Conservation (phyloP, 495 filamentous ascomycete genomes). For the Barbatosphaeria neglecta region DNA sequence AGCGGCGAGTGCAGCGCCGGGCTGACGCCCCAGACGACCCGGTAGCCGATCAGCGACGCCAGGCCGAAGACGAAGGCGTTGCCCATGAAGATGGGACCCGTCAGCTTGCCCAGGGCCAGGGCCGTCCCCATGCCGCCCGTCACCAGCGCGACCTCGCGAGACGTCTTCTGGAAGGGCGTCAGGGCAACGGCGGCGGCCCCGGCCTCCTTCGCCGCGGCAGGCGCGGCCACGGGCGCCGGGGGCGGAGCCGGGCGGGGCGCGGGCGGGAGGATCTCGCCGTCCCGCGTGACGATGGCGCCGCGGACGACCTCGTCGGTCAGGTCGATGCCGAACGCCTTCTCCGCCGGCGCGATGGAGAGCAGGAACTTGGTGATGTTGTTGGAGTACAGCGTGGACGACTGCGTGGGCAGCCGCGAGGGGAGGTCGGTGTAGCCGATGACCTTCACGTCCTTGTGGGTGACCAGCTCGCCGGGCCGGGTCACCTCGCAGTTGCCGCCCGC, state of each 20-base stretch:
- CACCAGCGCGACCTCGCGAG: constrained; percentile 55
- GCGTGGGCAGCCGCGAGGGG: constrained; percentile 66
- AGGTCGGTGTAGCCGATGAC: constrained; percentile 78
- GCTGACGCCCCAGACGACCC: constrained; percentile 67
- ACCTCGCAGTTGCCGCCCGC: constrained; percentile 71
- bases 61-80: constrained; percentile 72
- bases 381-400: constrained; percentile 71
- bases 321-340: constrained; percentile 63
- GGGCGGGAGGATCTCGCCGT: constrained; percentile 60
- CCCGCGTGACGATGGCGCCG: constrained; percentile 62
- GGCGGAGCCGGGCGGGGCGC: constrained; percentile 62
- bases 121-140: constrained; percentile 63
- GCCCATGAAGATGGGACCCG: constrained; percentile 67
- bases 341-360: constrained; percentile 61
- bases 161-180: constrained; percentile 65
- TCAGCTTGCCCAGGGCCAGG: constrained; percentile 62
- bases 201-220: constrained; percentile 40
- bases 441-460: constrained; percentile 61
- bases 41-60: constrained; percentile 68
- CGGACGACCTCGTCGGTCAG: constrained; percentile 70
- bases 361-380: constrained; percentile 82
- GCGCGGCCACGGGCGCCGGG: constrained; percentile 42
- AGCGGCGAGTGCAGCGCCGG: constrained; percentile 71
- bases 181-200: constrained; percentile 43
- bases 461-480: constrained; percentile 55